Evolutionary conservation across 2,329 filamentous ascomycete genomes (phyloP).

Genomic region (Hansfordia pulvinata): DNA sequence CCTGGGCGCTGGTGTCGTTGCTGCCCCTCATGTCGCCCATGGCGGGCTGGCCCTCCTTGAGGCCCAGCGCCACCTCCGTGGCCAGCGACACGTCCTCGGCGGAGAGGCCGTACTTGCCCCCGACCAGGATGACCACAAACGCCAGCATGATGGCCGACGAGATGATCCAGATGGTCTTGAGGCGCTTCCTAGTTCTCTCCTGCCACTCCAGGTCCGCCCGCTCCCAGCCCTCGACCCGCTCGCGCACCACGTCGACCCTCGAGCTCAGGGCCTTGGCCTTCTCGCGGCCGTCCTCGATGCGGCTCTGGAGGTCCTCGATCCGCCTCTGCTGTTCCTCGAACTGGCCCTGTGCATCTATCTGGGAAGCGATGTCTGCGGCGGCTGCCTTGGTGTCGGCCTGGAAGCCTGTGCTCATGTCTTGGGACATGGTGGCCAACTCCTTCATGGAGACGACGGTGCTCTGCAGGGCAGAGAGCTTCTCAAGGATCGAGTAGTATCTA

Average conservation of each 20-base stretch:
- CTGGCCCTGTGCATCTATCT: slow-evolving; percentile 45
- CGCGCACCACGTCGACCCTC: slow-evolving; percentile 49
- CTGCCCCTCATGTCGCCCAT: slow-evolving; percentile 6
- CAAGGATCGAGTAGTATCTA: slow-evolving; percentile 60
- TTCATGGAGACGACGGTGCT: slow-evolving; percentile 50
- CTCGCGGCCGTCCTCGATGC: slow-evolving; percentile 45
- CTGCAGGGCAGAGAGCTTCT: slow-evolving; percentile 52
- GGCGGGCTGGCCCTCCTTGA: slow-evolving; percentile 3
- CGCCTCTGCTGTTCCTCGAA: slow-evolving; percentile 53
- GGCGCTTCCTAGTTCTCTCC: slow-evolving; percentile 48
- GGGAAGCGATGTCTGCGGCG: slow-evolving; percentile 42
- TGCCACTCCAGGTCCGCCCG: slow-evolving; percentile 53
- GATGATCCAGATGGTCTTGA: slow-evolving; percentile 51
- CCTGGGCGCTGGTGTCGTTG: slow-evolving; percentile 9
- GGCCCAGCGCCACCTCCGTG: slow-evolving; percentile 4
- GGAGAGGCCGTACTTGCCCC: slow-evolving; percentile 17
- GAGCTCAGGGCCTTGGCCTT: slow-evolving; percentile 45
- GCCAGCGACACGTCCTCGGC: slow-evolving; percentile 5
- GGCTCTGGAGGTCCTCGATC: slow-evolving; percentile 46
- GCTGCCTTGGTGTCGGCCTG: slow-evolving; percentile 43
- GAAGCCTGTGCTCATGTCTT: slow-evolving; percentile 44
- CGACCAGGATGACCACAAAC: slow-evolving; percentile 27
- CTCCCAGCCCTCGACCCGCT: slow-evolving; percentile 55
- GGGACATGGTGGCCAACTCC: slow-evolving; percentile 50
- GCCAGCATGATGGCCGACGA: slow-evolving; percentile 34